These are phyloP conservation scores for Quercus bicolor DNA, from an alignment of 306 rosid genomes.

Conservation along the genomic window DNA sequence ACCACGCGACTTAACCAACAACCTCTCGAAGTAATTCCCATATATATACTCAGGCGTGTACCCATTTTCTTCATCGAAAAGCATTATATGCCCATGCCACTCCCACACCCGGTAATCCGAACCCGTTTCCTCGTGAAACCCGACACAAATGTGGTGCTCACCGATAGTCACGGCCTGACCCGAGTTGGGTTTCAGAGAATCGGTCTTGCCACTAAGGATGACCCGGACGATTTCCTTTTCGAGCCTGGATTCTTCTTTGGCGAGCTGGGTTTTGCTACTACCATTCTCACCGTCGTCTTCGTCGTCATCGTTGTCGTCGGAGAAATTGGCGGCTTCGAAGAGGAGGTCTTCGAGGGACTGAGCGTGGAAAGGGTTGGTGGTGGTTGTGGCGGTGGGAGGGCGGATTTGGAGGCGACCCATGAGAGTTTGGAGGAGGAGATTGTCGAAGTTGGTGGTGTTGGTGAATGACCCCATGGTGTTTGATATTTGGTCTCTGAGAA, in stretches of 20 bases:
- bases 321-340: slow-evolving; percentile 40
- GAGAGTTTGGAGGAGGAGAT: slow-evolving; percentile 60
- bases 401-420: slow-evolving; percentile 73
- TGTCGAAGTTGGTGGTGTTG: slow-evolving; percentile 48
- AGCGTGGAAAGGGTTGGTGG: slow-evolving; percentile 33
- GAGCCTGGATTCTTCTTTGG: slow-evolving; percentile 49
- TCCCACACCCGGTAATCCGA: slow-evolving; percentile 92
- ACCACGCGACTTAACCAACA: slow-evolving; percentile 25
- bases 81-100: slow-evolving; percentile 97
- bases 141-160: slow-evolving; percentile 79
- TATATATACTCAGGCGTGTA: slow-evolving; percentile 86
- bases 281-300: slow-evolving; percentile 29
- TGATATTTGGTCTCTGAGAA: not conserved
- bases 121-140: slow-evolving; percentile 67
- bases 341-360: slow-evolving; percentile 81
- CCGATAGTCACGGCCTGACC: slow-evolving; percentile 78
- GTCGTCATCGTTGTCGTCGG: slow-evolving; percentile 33
- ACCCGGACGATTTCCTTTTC: slow-evolving; percentile 65
- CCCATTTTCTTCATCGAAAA: slow-evolving; percentile 67
- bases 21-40: slow-evolving; percentile 84
- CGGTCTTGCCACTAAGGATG: slow-evolving; percentile 51
- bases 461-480: slow-evolving; percentile 53
- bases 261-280: slow-evolving; percentile 35
- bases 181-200: slow-evolving; percentile 72
- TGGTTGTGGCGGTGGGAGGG: slow-evolving; percentile 15